Percentiles rank a stretch among this genome's conserved stretches.
Conservation (phyloP, 371 early-diverging fungal genomes). For the Nematocida parisii region DNA sequence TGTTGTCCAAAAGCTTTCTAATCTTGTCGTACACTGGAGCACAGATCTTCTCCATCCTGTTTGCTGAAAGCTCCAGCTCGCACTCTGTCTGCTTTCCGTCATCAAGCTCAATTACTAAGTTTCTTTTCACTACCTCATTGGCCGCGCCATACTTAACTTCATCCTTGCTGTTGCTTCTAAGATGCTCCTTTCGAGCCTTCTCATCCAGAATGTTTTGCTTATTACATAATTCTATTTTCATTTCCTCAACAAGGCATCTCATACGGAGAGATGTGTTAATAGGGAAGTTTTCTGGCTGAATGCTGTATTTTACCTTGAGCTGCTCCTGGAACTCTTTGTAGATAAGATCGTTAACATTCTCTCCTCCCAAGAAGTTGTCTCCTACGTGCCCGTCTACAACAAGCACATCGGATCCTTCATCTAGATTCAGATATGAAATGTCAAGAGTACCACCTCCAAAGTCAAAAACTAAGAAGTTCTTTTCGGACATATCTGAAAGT, state of each 20-base stretch:
- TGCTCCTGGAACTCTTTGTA: constrained; percentile 80
- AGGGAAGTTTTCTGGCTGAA: constrained; percentile 19
- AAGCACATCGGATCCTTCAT: constrained; percentile 78
- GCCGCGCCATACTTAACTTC: neutral
- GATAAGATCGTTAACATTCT: constrained; percentile 89
- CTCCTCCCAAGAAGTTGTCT: constrained; percentile 95
- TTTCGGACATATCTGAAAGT: constrained; percentile 71
- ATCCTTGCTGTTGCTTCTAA: neutral
- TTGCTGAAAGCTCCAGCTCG: constrained; percentile 74
- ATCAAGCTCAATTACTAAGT: constrained; percentile 72
- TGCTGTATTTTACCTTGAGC: constrained; percentile 74
- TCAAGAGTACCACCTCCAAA: constrained; percentile 95
- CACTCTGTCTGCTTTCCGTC: constrained; percentile 84
- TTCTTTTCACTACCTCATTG: constrained; percentile 75
- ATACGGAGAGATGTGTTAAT: constrained; percentile 58
- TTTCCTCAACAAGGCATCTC: constrained; percentile 61
- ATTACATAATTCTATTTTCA: constrained; percentile 66
- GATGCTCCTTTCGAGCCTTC: constrained; percentile 11
- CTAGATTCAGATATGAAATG: constrained; percentile 83
- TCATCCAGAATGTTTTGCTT: constrained; percentile 71
- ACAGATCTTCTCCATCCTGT: constrained; percentile 58
- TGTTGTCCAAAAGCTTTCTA: constrained; percentile 43
- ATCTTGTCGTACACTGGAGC: constrained; percentile 58
- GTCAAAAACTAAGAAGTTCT: constrained; percentile 82
- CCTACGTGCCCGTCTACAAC: constrained; percentile 89